Conservation (phyloP, 441 rosid genomes). For the Adansonia madagascariensis region DNA sequence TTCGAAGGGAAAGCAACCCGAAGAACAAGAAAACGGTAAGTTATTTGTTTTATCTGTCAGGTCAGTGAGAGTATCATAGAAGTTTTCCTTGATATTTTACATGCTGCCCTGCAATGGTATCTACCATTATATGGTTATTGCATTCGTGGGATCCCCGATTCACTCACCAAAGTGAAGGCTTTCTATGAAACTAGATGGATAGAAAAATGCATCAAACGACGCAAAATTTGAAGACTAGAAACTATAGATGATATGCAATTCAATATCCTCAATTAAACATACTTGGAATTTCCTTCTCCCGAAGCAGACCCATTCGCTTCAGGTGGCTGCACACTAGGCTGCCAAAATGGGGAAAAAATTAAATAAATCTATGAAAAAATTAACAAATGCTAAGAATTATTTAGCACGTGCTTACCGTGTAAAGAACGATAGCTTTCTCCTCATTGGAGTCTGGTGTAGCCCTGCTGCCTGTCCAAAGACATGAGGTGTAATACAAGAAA, state of each 20-base stretch:
- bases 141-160: neutral
- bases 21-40: slow-evolving; percentile 8
- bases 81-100: neutral
- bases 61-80: neutral
- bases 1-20: neutral
- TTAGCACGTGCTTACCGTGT: slow-evolving; percentile 51
- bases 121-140: neutral
- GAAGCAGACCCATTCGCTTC: slow-evolving; percentile 55
- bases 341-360: slow-evolving; percentile 35
- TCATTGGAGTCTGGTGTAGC: slow-evolving; percentile 51
- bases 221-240: slow-evolving; percentile 2
- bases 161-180: neutral
- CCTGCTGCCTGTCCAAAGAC: slow-evolving; percentile 56
- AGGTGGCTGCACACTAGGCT: slow-evolving; percentile 68
- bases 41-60: neutral
- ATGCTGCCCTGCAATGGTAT: neutral
- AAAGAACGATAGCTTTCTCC: slow-evolving; percentile 92
- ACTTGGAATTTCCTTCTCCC: slow-evolving; percentile 74
- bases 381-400: slow-evolving; percentile 19
- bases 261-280: slow-evolving; percentile 28
- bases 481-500: slow-evolving; percentile 18
- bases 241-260: slow-evolving; percentile 15
- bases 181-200: slow-evolving; percentile 15
- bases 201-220: slow-evolving; percentile 3
- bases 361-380: slow-evolving; percentile 20